phyloP scores from a whole-genome alignment of 441 rosid species.

The Euphorbia schlechtendalii region DNA sequence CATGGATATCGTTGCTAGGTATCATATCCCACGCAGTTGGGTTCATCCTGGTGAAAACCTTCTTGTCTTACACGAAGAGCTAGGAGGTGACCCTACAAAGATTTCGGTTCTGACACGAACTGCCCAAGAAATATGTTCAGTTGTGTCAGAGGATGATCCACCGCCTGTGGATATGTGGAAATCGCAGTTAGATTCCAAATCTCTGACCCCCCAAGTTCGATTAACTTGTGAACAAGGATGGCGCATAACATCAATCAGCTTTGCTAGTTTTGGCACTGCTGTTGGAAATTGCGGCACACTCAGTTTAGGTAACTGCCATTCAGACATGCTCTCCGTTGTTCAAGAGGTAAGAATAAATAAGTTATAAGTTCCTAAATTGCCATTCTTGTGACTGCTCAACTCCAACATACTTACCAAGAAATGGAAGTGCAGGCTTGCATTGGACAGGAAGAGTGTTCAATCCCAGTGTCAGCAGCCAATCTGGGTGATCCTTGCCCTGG shows the following conservation, averaged over 20 bases:
- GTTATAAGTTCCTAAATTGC: too few species aligned
- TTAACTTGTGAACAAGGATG: conserved; percentile 49
- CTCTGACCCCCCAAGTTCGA: conserved; percentile 36
- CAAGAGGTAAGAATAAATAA: conserved; percentile 32
- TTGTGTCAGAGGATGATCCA: conserved; percentile 51
- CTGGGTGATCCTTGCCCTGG: conserved; percentile 50
- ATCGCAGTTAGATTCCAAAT: conserved; percentile 23
- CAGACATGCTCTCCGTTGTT: conserved; percentile 27
- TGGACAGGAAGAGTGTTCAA: conserved; percentile 43
- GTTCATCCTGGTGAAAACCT: conserved; percentile 45
- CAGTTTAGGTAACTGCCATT: conserved; percentile 39
- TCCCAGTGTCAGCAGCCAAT: conserved; percentile 29
- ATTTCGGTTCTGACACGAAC: conserved; percentile 32
- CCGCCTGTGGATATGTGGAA: conserved; percentile 44
- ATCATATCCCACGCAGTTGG: conserved; percentile 63
- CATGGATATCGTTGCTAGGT: conserved; percentile 28
- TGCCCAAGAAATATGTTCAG: conserved; percentile 46
- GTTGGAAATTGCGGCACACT: conserved; percentile 48
- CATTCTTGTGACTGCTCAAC: not conserved
- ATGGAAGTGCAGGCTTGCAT: conserved; percentile 44
- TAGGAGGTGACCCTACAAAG: conserved; percentile 53
- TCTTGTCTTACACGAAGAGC: conserved; percentile 55
- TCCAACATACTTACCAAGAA: conserved; percentile 1
- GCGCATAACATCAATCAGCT: conserved; percentile 40
- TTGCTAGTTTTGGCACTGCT: conserved; percentile 57